Conservation (phyloP, 352 stramenopile genomes). For the Phytophthora brassicae region DNA sequence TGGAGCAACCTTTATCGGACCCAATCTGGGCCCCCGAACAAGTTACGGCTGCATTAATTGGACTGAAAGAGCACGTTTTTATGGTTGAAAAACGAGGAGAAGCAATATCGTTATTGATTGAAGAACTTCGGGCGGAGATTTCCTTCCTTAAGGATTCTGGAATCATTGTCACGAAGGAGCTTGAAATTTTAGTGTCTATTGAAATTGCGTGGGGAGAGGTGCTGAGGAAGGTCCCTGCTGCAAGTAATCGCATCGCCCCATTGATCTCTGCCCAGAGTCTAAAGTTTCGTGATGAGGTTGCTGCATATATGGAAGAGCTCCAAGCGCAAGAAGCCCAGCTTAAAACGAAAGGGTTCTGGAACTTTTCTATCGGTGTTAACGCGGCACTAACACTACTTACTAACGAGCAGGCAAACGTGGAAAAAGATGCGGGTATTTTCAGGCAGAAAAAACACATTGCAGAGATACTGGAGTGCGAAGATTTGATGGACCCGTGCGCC, state of each 20-base stretch:
- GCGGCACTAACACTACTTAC: slow-evolving; percentile 44
- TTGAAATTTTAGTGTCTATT: slow-evolving; percentile 51
- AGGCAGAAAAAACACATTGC: slow-evolving; percentile 86
- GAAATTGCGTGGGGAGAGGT: slow-evolving; percentile 70
- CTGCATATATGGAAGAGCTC: slow-evolving; percentile 81
- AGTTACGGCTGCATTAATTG: slow-evolving; percentile 63
- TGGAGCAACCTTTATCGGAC: slow-evolving; percentile 72
- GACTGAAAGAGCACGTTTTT: slow-evolving; percentile 79
- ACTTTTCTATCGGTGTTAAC: slow-evolving; percentile 47
- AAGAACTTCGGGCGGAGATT: slow-evolving; percentile 68
- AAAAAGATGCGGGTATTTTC: slow-evolving; percentile 42
- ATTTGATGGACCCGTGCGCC: slow-evolving; percentile 83
- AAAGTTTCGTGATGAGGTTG: slow-evolving; percentile 77
- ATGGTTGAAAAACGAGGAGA: slow-evolving; percentile 76
- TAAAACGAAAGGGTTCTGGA: slow-evolving; percentile 65
- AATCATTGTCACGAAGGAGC: slow-evolving; percentile 54
- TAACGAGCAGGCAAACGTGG: slow-evolving; percentile 38
- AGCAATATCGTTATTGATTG: slow-evolving; percentile 59
- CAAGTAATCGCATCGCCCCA: slow-evolving; percentile 65
- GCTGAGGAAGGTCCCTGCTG: slow-evolving; percentile 58
- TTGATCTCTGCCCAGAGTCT: slow-evolving; percentile 60
- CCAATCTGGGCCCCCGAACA: slow-evolving; percentile 58
- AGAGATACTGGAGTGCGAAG: slow-evolving; percentile 92
- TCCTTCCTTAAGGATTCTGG: slow-evolving; percentile 65
- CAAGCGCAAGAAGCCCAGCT: slow-evolving; percentile 54